Evolutionary conservation across 2,329 filamentous ascomycete species (phyloP).

Genomic region (Allantophomopsis cytisporea): DNA sequence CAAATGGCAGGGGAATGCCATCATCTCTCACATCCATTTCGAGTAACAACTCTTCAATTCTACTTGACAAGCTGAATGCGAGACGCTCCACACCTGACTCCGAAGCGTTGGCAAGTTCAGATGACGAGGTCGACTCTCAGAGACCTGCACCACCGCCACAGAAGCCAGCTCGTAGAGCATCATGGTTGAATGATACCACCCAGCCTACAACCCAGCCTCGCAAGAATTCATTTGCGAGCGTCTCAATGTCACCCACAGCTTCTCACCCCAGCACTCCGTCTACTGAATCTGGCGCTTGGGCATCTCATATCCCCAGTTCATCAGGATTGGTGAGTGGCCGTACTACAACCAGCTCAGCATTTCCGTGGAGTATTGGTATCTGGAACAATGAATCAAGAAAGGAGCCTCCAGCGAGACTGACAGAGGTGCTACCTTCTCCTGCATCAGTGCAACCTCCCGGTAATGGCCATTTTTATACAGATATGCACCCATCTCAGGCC

Average conservation of each 20-base stretch:
- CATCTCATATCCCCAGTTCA: slow-evolving; percentile 33
- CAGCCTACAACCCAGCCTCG: slow-evolving; percentile 48
- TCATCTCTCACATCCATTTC: slow-evolving; percentile 29
- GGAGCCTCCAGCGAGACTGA: slow-evolving; percentile 60
- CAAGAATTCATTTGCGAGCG: slow-evolving; percentile 65
- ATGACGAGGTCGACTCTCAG: slow-evolving; percentile 71
- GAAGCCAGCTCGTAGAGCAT: slow-evolving; percentile 59
- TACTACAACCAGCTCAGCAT: slow-evolving; percentile 25
- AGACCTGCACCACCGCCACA: slow-evolving; percentile 33
- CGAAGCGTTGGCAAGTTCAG: slow-evolving; percentile 84
- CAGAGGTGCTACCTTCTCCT: slow-evolving; percentile 63
- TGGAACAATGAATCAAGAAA: slow-evolving; percentile 67
- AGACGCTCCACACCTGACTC: slow-evolving; percentile 87
- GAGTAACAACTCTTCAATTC: slow-evolving; percentile 46
- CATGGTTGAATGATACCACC: slow-evolving; percentile 74
- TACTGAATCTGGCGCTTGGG: slow-evolving; percentile 47
- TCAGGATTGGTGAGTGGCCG: slow-evolving; percentile 27
- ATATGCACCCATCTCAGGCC: slow-evolving; percentile 31
- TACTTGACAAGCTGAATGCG: slow-evolving; percentile 64
- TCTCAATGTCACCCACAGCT: slow-evolving; percentile 62
- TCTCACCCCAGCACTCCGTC: slow-evolving; percentile 75
- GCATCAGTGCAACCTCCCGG: slow-evolving; percentile 40
- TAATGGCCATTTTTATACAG: slow-evolving; percentile 29
- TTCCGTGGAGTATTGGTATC: slow-evolving; percentile 68
- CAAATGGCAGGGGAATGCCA: no score